Conservation (phyloP, 176 grass and related monocot species). For the Aegilops umbellulata region DNA sequence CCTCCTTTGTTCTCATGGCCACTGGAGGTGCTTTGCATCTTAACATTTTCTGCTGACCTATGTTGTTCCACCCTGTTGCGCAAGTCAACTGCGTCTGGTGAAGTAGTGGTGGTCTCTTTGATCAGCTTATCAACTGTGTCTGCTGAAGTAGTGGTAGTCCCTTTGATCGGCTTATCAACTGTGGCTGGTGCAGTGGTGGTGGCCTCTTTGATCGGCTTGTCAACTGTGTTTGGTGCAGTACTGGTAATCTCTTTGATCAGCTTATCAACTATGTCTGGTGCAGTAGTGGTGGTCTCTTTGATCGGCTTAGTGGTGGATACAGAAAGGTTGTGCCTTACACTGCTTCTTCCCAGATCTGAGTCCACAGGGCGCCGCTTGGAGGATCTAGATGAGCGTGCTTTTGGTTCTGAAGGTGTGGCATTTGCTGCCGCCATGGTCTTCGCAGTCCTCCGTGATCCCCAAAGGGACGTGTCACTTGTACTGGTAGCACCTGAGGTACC, state of each 20-base stretch:
- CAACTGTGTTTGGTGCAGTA: not conserved
- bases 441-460: slow-evolving; percentile 18
- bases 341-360: not conserved
- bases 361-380: not conserved
- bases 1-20: not conserved
- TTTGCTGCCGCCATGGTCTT: not conserved
- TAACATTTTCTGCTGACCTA: not conserved
- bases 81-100: not conserved
- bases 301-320: not conserved
- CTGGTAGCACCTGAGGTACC: not conserved
- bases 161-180: not conserved
- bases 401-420: not conserved
- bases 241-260: not conserved
- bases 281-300: not conserved
- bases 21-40: not conserved
- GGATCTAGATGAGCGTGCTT: slow-evolving; percentile 4
- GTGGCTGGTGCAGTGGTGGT: not conserved
- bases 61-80: not conserved
- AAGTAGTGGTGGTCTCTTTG: not conserved
- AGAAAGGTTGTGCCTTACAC: not conserved
- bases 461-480: not conserved
- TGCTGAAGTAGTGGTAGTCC: not conserved
- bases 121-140: not conserved
- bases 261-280: not conserved
- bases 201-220: not conserved